These are phyloP conservation scores for Corylus avellana DNA, from an alignment of 306 rosid species.

Conservation along the genomic window DNA sequence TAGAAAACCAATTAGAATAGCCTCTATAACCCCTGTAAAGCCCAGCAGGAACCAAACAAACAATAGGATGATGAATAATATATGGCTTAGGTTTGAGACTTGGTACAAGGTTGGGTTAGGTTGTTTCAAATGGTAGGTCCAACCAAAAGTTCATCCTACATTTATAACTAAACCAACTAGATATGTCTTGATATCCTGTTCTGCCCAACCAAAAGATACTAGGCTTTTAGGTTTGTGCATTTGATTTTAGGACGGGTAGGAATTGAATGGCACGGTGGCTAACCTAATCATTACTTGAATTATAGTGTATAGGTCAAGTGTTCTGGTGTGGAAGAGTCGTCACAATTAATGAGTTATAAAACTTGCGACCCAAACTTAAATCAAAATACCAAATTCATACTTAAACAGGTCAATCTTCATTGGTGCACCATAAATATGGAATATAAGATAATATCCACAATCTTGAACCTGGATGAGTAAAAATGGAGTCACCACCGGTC, in stretches of 20 bases:
- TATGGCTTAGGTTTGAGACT: neutral
- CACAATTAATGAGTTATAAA: neutral
- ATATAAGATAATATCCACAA: constrained; percentile 13
- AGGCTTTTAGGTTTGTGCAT: neutral
- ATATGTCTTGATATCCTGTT: neutral
- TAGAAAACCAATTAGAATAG: neutral
- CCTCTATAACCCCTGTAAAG: neutral
- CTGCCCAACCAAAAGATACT: neutral
- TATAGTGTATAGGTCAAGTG: neutral
- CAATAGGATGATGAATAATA: too few relatives aligned
- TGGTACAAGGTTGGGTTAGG: neutral
- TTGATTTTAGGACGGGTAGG: neutral
- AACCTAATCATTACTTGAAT: neutral
- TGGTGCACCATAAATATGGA: constrained; percentile 4
- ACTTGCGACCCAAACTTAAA: neutral
- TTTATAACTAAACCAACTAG: neutral
- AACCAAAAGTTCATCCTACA: neutral
- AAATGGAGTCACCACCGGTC: neutral
- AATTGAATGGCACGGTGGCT: neutral
- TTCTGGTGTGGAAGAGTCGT: neutral
- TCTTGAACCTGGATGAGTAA: neutral
- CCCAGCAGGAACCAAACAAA: neutral
- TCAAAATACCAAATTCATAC: constrained; percentile 9
- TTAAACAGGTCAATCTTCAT: constrained; percentile 11
- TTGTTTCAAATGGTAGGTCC: neutral